Percentiles rank a stretch among this genome's conserved stretches.
Conservation (phyloP, 768 basidiomycete genomes). For the Calvatia gigantea region DNA sequence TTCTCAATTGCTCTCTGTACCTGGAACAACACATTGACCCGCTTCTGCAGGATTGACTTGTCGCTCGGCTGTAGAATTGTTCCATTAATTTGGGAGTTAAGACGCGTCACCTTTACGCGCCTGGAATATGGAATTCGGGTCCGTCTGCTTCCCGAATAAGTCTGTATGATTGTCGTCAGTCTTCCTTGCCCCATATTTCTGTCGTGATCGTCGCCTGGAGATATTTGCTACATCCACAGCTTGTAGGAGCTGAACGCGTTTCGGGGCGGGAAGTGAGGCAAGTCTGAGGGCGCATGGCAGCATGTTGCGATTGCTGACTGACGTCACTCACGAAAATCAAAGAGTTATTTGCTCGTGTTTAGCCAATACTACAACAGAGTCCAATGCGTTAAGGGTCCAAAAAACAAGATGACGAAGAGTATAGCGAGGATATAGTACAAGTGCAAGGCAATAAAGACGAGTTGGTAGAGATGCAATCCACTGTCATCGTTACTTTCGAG, state of each 20-base stretch:
- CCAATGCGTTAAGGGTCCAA: conserved; percentile 1
- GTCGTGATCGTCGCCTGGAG: background rate
- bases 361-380: background rate
- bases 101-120: background rate
- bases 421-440: conserved; percentile 2
- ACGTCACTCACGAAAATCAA: background rate
- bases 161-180: background rate
- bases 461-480: background rate
- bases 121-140: background rate
- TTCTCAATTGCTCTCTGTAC: conserved; percentile 24
- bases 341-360: background rate
- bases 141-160: background rate
- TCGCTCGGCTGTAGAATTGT: background rate
- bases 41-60: background rate
- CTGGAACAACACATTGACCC: conserved; percentile 1
- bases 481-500: conserved; percentile 1
- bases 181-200: background rate
- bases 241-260: background rate
- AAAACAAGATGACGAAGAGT: conserved; percentile 8
- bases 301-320: background rate
- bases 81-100: background rate
- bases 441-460: background rate
- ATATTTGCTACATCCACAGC: too few relatives aligned
- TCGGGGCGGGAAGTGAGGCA: background rate
- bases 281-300: background rate